Conservation (phyloP, 2,329 filamentous ascomycete species). For the Phaeosphaeria sp. region DNA sequence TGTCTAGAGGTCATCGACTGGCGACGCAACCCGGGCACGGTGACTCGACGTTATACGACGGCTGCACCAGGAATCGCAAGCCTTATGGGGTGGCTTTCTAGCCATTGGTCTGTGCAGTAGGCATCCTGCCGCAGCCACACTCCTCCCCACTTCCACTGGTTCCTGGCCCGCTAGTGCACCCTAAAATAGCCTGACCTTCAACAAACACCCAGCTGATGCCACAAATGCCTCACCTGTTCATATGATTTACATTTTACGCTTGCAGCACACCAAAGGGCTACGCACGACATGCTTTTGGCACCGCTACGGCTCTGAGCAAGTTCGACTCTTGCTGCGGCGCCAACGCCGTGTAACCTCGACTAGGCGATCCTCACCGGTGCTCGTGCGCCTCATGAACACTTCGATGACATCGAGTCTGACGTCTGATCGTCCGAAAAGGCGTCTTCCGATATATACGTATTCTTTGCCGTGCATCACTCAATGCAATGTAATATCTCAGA, state of each 20-base stretch:
- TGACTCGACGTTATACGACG: constrained; percentile 1
- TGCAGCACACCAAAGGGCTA: neutral
- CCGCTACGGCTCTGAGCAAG: neutral
- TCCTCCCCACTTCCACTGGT: constrained; percentile 23
- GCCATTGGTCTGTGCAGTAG: constrained; percentile 2
- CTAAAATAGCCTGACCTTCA: constrained; percentile 5
- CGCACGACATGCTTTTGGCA: neutral
- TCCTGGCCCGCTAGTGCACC: constrained; percentile 16
- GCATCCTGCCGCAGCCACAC: constrained; percentile 12
- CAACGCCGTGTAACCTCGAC: constrained; percentile 1
- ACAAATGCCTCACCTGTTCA: neutral
- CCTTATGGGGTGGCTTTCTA: constrained; percentile 4
- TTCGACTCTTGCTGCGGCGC: neutral
- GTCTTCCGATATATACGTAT: neutral
- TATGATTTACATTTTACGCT: neutral
- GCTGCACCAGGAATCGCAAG: constrained; percentile 3
- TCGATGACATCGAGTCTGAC: neutral
- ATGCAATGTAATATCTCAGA: neutral
- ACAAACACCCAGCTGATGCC: neutral
- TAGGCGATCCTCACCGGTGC: constrained; percentile 8
- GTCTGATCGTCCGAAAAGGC: neutral
- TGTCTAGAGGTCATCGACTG: neutral
- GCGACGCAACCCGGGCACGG: neutral
- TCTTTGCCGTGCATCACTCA: neutral
- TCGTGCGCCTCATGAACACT: neutral